Conservation (phyloP, 345 rosid species). For the Salix dunnii region DNA sequence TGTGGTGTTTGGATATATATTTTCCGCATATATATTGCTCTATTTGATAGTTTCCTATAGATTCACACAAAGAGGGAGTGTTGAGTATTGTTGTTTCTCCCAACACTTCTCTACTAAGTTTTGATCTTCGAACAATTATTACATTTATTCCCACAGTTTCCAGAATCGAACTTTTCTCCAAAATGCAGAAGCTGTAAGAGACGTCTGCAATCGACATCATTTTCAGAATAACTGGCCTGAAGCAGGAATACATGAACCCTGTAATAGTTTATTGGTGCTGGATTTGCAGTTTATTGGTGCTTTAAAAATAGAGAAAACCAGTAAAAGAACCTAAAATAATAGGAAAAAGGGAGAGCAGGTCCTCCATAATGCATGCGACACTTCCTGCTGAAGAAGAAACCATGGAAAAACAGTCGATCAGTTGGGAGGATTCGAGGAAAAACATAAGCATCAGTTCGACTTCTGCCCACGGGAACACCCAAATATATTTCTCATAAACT, state of each 20-base stretch:
- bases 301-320: no score
- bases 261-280: no score
- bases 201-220: constrained; percentile 93
- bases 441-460: background rate
- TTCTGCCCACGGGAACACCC: background rate
- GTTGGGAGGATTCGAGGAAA: background rate
- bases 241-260: constrained; percentile 16
- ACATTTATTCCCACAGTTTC: constrained; percentile 71
- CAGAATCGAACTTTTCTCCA: constrained; percentile 79
- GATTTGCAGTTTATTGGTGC: no score
- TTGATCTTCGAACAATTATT: constrained; percentile 74
- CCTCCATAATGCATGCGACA: background rate
- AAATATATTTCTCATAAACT: background rate
- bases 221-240: constrained; percentile 93
- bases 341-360: background rate
- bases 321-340: no score
- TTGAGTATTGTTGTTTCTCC: no score
- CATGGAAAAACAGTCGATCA: background rate
- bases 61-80: no score
- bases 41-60: no score
- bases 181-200: constrained; percentile 83
- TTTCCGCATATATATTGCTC: no score
- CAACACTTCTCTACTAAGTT: constrained; percentile 56
- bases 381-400: background rate
- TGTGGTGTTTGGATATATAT: no score